Evolutionary conservation across 1,284 basidiomycete species (phyloP).

Genomic region (Vanrija pseudolonga): DNA sequence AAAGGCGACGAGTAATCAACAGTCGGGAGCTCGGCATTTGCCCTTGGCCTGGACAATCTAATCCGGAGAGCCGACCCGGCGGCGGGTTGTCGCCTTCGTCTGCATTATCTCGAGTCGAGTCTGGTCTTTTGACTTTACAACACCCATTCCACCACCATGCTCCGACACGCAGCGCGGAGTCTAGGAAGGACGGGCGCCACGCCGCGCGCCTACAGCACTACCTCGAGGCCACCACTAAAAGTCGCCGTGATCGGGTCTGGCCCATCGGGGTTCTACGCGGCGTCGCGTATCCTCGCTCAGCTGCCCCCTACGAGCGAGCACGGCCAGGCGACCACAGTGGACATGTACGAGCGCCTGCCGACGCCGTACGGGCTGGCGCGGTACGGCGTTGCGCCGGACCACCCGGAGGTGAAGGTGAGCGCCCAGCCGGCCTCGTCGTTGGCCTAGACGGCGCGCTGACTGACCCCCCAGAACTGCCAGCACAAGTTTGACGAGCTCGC

Average conservation of each 20-base stretch:
- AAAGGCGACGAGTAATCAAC: no score
- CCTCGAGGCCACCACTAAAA: slow-evolving; percentile 30
- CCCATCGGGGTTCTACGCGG: slow-evolving; percentile 92
- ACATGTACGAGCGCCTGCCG: slow-evolving; percentile 91
- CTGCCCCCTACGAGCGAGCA: slow-evolving; percentile 53
- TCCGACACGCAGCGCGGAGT: no score
- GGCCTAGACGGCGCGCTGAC: background rate
- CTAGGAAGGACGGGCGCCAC: no score
- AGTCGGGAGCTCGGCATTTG: no score
- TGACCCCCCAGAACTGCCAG: slow-evolving; percentile 74
- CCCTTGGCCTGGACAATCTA: no score
- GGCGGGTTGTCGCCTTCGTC: no score
- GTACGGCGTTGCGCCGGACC: slow-evolving; percentile 97
- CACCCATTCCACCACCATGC: no score
- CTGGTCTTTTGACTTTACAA: no score
- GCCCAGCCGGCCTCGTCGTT: background rate
- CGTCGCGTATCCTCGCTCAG: slow-evolving; percentile 70
- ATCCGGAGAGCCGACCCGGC: no score
- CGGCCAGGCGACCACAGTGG: slow-evolving; percentile 59
- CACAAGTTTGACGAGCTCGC: slow-evolving; percentile 83
- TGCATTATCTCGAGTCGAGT: no score
- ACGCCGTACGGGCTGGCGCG: slow-evolving; percentile 91
- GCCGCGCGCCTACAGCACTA: no score
- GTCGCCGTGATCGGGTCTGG: slow-evolving; percentile 59
- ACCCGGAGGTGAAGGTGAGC: slow-evolving; percentile 92